Percentiles rank a stretch among this genome's conserved stretches.
Evolutionary conservation across 2,329 filamentous ascomycete species (phyloP).

Genomic region (Claviceps citrina): DNA sequence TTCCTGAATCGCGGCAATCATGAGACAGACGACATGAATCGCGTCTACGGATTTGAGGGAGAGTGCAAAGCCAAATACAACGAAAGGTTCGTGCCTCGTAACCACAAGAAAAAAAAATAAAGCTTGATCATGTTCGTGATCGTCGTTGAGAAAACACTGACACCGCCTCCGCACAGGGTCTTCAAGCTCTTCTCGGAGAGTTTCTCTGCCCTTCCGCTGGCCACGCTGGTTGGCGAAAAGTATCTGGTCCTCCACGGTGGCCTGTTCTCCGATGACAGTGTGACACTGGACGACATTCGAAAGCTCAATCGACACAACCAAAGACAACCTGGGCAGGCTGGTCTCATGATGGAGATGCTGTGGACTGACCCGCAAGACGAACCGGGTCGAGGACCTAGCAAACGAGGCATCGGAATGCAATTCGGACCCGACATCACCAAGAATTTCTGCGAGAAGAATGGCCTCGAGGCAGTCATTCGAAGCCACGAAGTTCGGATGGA

Average conservation of each 20-base stretch:
- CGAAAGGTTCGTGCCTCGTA: conserved; percentile 38
- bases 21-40: conserved; percentile 98
- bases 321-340: conserved; percentile 79
- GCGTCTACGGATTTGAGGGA: conserved; percentile 94
- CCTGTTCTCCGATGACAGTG: conserved; percentile 87
- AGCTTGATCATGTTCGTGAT: no score
- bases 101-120: neutral
- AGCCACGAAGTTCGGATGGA: conserved; percentile 98
- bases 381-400: conserved; percentile 81
- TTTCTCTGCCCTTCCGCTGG: conserved; percentile 84
- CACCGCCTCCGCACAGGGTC: conserved; percentile 32
- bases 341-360: conserved; percentile 99
- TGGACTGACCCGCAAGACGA: conserved; percentile 92
- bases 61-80: conserved; percentile 98
- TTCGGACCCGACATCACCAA: conserved; percentile 96
- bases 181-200: conserved; percentile 98
- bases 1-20: conserved; percentile 97
- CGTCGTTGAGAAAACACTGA: neutral
- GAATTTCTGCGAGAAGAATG: conserved; percentile 91
- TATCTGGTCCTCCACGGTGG: conserved; percentile 89
- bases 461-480: conserved; percentile 83
- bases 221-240: conserved; percentile 79
- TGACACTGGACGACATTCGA: conserved; percentile 82
- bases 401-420: conserved; percentile 89
- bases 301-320: conserved; percentile 85